Base-by-base conservation (phyloP, 345 rosid species). In the Hypericum androsaemum region DNA sequence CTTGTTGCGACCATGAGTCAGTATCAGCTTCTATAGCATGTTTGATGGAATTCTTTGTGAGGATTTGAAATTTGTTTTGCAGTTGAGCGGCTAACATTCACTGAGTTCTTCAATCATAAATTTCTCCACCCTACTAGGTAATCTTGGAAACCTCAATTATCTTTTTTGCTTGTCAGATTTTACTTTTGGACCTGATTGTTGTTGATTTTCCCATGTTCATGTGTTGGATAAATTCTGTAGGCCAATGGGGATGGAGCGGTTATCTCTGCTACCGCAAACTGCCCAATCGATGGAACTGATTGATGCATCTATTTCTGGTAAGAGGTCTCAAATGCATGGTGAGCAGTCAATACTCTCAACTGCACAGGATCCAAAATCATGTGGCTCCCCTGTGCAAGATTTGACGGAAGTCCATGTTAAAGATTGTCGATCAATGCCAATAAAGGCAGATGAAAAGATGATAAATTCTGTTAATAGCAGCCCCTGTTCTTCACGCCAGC, bases 31-130 rank as follows among this genome's bases (percentile, higher is more conserved):
- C 59, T 43, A 41, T 12, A n/a, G 12, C 16, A 50, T 15, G 32
- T 65, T 1, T 39, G 17, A 55, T 42, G 45, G 43, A 46, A 35
- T 43, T n/a, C 12, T 16, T 2, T 42, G 6, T 57, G 38, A 53
- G 39, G 39, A 5, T 37, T 38, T 54, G 12, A 57, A 42, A 54
- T 68, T 69, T 8, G 7, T 16, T 64, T 64, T 70, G 64, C 78
- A 86, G 92, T 71, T 74, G 81, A 81, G 68, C 78, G 95, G 12
- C 60, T 83, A 52, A 64, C 77, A 47, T 86, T 86, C 70, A 61
- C 61, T 47, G 95, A 86, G 69, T 83, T 86, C 75, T 86, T 83
- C 71, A 67, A 44, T 73, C 92, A 86, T 73, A 74, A 60, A 68
- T 83, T 86, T 71, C 66, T 86, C 13, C 28, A 40, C 44, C 81